Conservation (phyloP, 495 filamentous ascomycete species). For the Evernia prunastri region DNA sequence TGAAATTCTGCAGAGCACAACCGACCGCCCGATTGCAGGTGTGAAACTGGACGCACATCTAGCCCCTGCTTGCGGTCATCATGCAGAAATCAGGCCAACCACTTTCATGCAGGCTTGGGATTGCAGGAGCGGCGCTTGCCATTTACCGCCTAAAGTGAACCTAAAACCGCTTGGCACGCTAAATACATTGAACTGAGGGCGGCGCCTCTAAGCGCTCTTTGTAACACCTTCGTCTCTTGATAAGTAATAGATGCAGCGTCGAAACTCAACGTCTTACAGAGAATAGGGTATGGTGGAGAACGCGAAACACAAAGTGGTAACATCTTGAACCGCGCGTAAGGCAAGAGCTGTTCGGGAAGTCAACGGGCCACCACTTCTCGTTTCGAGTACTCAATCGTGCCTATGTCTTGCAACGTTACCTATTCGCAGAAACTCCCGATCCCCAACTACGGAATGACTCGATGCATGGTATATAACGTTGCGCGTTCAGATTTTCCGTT, state of each 20-base stretch:
- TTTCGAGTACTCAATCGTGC: too few relatives aligned
- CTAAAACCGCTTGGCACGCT: constrained; percentile 1
- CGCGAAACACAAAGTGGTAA: background rate
- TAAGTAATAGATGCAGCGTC: background rate
- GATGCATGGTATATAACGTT: background rate
- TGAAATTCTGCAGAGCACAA: background rate
- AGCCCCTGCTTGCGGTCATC: constrained; percentile 7
- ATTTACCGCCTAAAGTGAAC: constrained; percentile 6
- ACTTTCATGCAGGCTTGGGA: background rate
- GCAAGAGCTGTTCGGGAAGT: background rate
- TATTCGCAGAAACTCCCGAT: background rate
- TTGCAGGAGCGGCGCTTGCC: constrained; percentile 13
- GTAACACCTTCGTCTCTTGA: background rate
- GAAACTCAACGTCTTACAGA: background rate
- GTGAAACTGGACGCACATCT: background rate
- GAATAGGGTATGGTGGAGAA: background rate
- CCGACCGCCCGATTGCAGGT: background rate
- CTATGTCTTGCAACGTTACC: background rate
- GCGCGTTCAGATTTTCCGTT: background rate
- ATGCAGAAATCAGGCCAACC: constrained; percentile 12
- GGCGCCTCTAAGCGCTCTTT: constrained; percentile 9
- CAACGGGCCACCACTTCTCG: too few relatives aligned
- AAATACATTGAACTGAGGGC: background rate
- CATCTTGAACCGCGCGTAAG: background rate
- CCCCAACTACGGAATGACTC: background rate